Conservation (phyloP, 441 rosid species). For the California macrophylla region DNA sequence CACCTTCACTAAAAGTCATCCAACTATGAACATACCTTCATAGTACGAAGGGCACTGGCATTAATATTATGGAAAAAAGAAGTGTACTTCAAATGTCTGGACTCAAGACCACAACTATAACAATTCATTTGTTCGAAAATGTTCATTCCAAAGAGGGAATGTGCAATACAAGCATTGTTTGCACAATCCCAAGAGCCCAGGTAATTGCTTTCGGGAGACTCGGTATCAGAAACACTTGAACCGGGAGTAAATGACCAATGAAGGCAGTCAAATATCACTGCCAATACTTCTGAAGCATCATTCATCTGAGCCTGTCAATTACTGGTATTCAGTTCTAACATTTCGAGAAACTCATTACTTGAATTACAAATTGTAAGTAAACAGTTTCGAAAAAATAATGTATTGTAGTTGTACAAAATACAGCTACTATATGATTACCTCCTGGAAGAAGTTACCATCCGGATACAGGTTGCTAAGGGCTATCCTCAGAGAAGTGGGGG, state of each 20-base stretch:
- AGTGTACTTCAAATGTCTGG: conserved; percentile 83
- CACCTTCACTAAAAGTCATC: background rate
- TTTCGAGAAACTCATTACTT: background rate
- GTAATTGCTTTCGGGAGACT: conserved; percentile 50
- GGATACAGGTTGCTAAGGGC: conserved; percentile 87
- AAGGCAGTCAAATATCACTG: conserved; percentile 78
- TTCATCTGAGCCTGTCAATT: conserved; percentile 87
- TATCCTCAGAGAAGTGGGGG: conserved; percentile 74
- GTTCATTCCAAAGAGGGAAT: conserved; percentile 87
- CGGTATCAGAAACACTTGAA: conserved; percentile 47
- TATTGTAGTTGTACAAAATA: background rate
- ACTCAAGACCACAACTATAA: conserved; percentile 66
- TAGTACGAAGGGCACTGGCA: conserved; percentile 81
- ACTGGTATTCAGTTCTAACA: conserved; percentile 16
- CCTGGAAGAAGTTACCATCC: conserved; percentile 81
- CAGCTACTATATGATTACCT: conserved; percentile 38
- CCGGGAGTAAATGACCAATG: conserved; percentile 66
- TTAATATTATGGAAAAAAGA: conserved; percentile 88
- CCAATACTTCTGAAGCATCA: conserved; percentile 93
- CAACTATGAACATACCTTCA: conserved; percentile 43
- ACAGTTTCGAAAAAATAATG: background rate
- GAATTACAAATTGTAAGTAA: background rate
- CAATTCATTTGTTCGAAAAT: conserved; percentile 73
- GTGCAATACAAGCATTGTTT: conserved; percentile 59
- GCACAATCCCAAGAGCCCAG: conserved; percentile 75